These are phyloP conservation scores for Cryptococcus wingfieldii DNA, from an alignment of 1,284 basidiomycete species.

Conservation along the genomic window DNA sequence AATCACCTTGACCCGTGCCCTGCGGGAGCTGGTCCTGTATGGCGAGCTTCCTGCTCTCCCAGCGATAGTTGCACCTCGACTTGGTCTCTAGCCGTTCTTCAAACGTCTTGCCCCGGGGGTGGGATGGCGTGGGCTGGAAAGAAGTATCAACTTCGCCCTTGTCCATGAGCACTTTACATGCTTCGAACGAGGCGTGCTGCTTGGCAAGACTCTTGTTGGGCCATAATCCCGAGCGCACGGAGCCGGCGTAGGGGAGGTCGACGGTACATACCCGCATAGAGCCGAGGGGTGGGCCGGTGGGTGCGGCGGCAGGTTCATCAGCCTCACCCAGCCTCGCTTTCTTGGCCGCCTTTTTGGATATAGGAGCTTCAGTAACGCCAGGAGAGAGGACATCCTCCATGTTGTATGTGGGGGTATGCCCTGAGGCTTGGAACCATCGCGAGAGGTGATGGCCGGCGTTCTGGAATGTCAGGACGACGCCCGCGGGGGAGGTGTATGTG, in stretches of 20 bases:
- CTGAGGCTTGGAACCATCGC: constrained; percentile 7
- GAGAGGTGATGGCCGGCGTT: constrained; percentile 8
- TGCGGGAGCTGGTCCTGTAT: constrained; percentile 8
- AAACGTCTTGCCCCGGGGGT: not conserved
- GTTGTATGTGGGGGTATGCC: not conserved
- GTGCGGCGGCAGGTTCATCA: not conserved
- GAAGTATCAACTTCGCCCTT: constrained; percentile 4
- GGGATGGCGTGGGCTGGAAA: constrained; percentile 3
- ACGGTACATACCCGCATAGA: constrained; percentile 9
- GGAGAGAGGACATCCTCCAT: constrained; percentile 3
- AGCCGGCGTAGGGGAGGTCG: constrained; percentile 3
- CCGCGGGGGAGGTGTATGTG: not conserved
- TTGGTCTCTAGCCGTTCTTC: not conserved
- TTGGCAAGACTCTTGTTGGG: constrained; percentile 10
- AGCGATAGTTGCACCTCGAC: constrained; percentile 1
- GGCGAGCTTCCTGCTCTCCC: constrained; percentile 1
- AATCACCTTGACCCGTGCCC: constrained; percentile 4
- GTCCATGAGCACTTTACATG: constrained; percentile 7
- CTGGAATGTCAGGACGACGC: constrained; percentile 8
- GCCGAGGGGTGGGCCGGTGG: not conserved
- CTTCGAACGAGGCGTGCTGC: constrained; percentile 9
- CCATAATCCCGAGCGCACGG: constrained; percentile 6
- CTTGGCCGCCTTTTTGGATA: constrained; percentile 1
- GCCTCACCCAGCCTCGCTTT: not conserved
- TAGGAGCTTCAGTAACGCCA: not conserved